Evolutionary conservation across 192 early-diverging fungal genomes (phyloP).

Genomic region (Coemansia sp.): DNA sequence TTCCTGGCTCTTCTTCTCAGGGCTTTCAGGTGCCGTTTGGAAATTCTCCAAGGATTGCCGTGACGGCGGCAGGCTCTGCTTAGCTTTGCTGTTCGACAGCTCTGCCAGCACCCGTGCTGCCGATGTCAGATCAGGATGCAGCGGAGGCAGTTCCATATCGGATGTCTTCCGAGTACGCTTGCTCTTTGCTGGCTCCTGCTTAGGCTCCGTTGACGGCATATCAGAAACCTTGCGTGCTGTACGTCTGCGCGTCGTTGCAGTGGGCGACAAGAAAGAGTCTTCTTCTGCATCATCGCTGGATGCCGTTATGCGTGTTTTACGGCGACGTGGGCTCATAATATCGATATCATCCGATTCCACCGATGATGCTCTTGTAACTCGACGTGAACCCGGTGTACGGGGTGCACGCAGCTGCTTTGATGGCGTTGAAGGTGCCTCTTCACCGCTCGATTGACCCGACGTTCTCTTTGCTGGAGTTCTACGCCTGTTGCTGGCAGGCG

Average conservation of each 20-base stretch:
- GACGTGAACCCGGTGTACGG: not conserved
- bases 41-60: constrained; percentile 24
- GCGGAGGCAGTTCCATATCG: constrained; percentile 13
- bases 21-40: constrained; percentile 34
- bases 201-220: not conserved
- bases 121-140: constrained; percentile 24
- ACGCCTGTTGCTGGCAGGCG: constrained; percentile 12
- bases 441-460: constrained; percentile 9
- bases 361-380: not conserved
- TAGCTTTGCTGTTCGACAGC: constrained; percentile 6
- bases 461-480: constrained; percentile 7
- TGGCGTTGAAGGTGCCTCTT: constrained; percentile 15
- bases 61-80: not conserved
- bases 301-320: not conserved
- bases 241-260: constrained; percentile 15
- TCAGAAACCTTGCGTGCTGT: constrained; percentile 3
- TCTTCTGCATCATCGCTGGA: not conserved
- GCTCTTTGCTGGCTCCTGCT: not conserved
- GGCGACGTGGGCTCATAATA: not conserved
- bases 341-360: constrained; percentile 3
- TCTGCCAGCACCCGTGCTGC: constrained; percentile 25
- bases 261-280: constrained; percentile 11
- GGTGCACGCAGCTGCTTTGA: not conserved
- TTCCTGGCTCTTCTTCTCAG: constrained; percentile 9
- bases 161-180: not conserved